Evolutionary conservation across 805 yeast species (phyloP).

Genomic region (Starmerella potacharoeniae): DNA sequence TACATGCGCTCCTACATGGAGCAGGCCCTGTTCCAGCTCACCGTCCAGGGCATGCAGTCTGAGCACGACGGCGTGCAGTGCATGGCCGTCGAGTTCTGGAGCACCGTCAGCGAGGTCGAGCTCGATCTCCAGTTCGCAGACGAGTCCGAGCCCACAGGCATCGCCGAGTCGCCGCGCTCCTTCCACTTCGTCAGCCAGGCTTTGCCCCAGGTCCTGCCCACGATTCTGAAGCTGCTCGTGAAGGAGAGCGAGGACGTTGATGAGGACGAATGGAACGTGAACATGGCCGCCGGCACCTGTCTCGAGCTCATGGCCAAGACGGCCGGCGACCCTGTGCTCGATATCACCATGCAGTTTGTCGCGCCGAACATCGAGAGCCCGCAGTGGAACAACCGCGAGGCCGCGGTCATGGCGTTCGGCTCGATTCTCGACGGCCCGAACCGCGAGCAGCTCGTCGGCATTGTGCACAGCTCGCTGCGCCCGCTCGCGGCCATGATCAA

Average conservation of each 20-base stretch:
- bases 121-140: constrained; percentile 53
- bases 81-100: constrained; percentile 99
- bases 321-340: constrained; percentile 75
- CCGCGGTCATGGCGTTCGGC: constrained; percentile 98
- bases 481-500: constrained; percentile 65
- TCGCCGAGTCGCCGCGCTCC: constrained; percentile 33
- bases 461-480: constrained; percentile 71
- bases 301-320: constrained; percentile 85
- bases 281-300: constrained; percentile 99
- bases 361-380: constrained; percentile 51
- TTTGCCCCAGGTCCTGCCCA: constrained; percentile 74
- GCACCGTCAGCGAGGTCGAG: constrained; percentile 98
- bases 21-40: constrained; percentile 81
- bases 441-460: constrained; percentile 48
- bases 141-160: constrained; percentile 30
- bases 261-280: constrained; percentile 88
- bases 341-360: constrained; percentile 75
- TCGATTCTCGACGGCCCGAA: constrained; percentile 93
- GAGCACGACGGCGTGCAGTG: constrained; percentile 78
- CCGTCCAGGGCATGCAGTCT: constrained; percentile 85
- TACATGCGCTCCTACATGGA: constrained; percentile 95
- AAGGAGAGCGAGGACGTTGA: constrained; percentile 89
- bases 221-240: constrained; percentile 64
- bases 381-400: constrained; percentile 84
- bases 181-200: constrained; percentile 82